A percentile compares a stretch with the other conserved stretches of the same genome.
phyloP scores from a whole-genome alignment of 306 rosid genomes.

The Potentilla sterilis region DNA sequence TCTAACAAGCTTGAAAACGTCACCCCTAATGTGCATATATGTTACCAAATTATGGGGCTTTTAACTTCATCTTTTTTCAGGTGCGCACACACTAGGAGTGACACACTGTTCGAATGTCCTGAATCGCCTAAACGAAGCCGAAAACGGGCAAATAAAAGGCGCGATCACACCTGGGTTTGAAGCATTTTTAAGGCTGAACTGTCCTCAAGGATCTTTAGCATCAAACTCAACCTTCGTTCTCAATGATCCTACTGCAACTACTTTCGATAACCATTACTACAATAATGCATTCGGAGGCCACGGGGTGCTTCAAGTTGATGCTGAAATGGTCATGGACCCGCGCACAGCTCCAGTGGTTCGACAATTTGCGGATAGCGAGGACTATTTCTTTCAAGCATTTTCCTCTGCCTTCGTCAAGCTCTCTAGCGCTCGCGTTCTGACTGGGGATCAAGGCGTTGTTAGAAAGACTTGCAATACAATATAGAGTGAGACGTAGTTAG shows the following conservation, averaged over 20 bases:
- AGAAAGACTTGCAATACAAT: slow-evolving; percentile 27
- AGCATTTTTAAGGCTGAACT: slow-evolving; percentile 24
- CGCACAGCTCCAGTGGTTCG: slow-evolving; percentile 13
- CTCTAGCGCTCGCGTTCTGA: slow-evolving; percentile 24
- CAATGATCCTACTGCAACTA: slow-evolving; percentile 29
- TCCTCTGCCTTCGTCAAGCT: slow-evolving; percentile 40
- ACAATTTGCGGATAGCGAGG: slow-evolving; percentile 16
- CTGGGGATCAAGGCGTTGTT: slow-evolving; percentile 27
- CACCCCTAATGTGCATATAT: neutral
- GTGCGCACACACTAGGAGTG: slow-evolving; percentile 32
- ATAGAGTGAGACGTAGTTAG: neutral
- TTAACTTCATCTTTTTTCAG: slow-evolving; percentile 2
- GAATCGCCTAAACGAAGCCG: slow-evolving; percentile 18
- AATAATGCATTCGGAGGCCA: slow-evolving; percentile 26
- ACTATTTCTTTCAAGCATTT: slow-evolving; percentile 32
- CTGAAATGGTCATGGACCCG: slow-evolving; percentile 30
- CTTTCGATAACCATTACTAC: slow-evolving; percentile 30
- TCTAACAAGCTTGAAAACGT: neutral
- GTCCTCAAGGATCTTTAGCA: slow-evolving; percentile 19
- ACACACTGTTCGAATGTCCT: slow-evolving; percentile 31
- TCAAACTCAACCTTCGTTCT: slow-evolving; percentile 29
- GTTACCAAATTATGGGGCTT: neutral
- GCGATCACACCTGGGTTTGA: slow-evolving; percentile 22
- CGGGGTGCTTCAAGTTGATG: slow-evolving; percentile 33
- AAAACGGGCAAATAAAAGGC: slow-evolving; percentile 14